Base-by-base conservation (phyloP, 2,329 filamentous ascomycete genomes). In the Aspergillus aculeatus region DNA sequence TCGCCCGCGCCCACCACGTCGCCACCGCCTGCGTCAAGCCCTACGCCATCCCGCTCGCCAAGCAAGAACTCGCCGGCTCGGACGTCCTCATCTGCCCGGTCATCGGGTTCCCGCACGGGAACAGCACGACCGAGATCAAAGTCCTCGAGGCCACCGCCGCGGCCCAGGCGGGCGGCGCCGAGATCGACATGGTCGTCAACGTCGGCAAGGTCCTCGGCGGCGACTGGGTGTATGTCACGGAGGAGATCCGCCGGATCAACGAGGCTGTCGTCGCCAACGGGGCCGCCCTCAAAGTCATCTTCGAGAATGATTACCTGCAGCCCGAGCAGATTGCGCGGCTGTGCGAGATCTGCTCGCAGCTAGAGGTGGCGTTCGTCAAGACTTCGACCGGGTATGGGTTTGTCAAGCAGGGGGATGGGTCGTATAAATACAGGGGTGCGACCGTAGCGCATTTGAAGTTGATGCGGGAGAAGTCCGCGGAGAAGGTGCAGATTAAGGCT, bases 351-450 rank as follows among this genome's bases (percentile, higher is more conserved):
- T 87, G 85, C 67, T 80, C 80, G 0, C 68, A 75, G 0, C 38
- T 83, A 0, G 72, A 71, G 0, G 84, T 87, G 0, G 84, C 80
- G 0, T 87, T 85, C 58, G 79, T 86, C 63, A 87, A 87, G 75
- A 87, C 85, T 0, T 84, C 82, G 1, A 86, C 84, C 0, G 84
- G 85, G 0, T 86, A 85, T 63, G 84, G 84, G 0, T 86, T 87
- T 48, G 82, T 85, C 14, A 86, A 86, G 71, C 80, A 82, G 68
- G 41, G 69, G 0, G 75, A 80, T 60, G 83, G 83, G 0, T 68
- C 74, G 49, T 86, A 86, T 62, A 78, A 75, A 7, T 86, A 84
- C 69, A 75, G 77, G 12, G 84, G 84, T 0, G 83, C 84, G 0
- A 86, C 83, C 0, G 69, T 82, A 9, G 69, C 68, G 23, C 78